These are phyloP conservation scores for Auricularia auricula-judae DNA, from an alignment of 768 basidiomycete species.

Conservation along the genomic window DNA sequence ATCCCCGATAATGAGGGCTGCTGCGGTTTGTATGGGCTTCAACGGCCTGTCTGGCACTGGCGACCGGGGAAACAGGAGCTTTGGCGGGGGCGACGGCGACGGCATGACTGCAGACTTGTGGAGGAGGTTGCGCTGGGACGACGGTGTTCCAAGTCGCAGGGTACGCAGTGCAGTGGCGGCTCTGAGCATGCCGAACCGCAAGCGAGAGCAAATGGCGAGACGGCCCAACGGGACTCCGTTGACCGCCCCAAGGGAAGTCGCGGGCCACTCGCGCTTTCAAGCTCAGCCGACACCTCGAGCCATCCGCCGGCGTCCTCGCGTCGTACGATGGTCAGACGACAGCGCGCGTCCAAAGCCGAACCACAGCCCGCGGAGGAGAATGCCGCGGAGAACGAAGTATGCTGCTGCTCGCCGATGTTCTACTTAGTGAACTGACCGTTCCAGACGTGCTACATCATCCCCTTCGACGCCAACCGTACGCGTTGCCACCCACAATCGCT, in stretches of 20 bases:
- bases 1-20: constrained; percentile 71
- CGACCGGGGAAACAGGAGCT: constrained; percentile 21
- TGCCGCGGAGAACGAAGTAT: too few species aligned
- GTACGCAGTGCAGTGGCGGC: not conserved
- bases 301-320: too few species aligned
- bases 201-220: too few species aligned
- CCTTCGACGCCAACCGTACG: not conserved
- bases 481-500: not conserved
- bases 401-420: too few species aligned
- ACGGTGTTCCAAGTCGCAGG: not conserved
- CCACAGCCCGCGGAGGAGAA: too few species aligned
- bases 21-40: constrained; percentile 62
- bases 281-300: too few species aligned
- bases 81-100: not conserved
- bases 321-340: too few species aligned
- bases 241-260: too few species aligned
- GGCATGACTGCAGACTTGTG: not conserved
- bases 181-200: too few species aligned
- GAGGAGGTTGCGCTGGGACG: not conserved
- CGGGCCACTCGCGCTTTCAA: too few species aligned
- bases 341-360: too few species aligned
- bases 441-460: constrained; percentile 1
- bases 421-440: not conserved
- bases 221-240: too few species aligned
- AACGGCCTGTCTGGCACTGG: constrained; percentile 53